Percentiles rank a stretch among this genome's conserved stretches.
These are phyloP conservation scores for Pyrenophora teres DNA, from an alignment of 2,329 filamentous ascomycete species.

Conservation along the genomic window DNA sequence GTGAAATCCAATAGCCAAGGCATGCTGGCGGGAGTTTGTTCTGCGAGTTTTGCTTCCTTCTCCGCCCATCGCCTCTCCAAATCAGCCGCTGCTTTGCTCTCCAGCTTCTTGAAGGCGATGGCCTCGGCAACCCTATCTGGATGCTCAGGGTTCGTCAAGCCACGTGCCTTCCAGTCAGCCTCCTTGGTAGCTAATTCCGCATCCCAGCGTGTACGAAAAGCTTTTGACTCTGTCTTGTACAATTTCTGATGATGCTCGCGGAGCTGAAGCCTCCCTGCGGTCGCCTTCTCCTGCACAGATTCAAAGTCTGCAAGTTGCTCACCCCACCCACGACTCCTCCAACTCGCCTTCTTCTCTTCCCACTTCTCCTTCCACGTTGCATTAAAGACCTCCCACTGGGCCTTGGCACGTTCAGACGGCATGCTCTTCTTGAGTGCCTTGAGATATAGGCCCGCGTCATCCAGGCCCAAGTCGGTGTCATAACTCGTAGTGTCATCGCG, in stretches of 20 bases:
- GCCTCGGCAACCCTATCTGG: background rate
- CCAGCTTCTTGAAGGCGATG: background rate
- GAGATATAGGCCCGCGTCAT: constrained; percentile 33
- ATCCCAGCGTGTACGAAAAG: background rate
- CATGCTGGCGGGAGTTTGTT: background rate
- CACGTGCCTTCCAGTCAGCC: constrained; percentile 1
- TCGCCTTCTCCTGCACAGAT: constrained; percentile 2
- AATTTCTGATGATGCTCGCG: background rate
- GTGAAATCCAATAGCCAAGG: constrained; percentile 7
- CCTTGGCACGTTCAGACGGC: constrained; percentile 7
- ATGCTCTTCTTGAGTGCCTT: constrained; percentile 31
- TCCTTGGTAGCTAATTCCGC: background rate
- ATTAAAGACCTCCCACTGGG: constrained; percentile 5
- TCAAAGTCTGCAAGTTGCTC: background rate
- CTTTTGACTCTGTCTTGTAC: background rate
- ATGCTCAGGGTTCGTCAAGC: background rate
- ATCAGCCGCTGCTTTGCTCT: background rate
- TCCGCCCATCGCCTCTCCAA: background rate
- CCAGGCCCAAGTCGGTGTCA: constrained; percentile 29
- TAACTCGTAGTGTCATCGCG: constrained; percentile 42
- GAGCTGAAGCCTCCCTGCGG: background rate
- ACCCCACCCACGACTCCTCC: constrained; percentile 3
- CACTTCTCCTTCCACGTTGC: constrained; percentile 12
- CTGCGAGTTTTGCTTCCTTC: background rate
- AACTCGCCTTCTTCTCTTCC: constrained; percentile 9